Conservation (phyloP, 768 basidiomycete species). For the Russula vinacea region DNA sequence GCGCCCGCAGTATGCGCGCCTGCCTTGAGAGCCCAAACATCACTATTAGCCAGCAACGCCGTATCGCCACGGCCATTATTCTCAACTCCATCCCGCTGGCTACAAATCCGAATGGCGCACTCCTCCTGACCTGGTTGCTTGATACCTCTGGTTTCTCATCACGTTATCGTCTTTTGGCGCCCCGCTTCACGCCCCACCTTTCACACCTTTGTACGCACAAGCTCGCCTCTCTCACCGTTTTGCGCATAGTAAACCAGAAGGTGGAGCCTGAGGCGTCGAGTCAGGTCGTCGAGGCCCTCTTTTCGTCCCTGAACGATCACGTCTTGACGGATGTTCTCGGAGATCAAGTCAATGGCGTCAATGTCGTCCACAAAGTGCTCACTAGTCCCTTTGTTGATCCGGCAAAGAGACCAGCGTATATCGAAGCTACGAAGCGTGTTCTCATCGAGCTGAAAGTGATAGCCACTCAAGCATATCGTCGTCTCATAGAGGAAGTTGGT, state of each 20-base stretch:
- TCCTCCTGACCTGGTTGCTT: slow-evolving; percentile 93
- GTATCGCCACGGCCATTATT: slow-evolving; percentile 90
- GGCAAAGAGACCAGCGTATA: slow-evolving; percentile 59
- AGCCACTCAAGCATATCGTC: slow-evolving; percentile 90
- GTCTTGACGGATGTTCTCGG: slow-evolving; percentile 90
- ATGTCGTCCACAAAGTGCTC: slow-evolving; percentile 89
- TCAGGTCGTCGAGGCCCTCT: slow-evolving; percentile 85
- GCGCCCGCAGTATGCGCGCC: slow-evolving; percentile 95
- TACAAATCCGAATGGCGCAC: slow-evolving; percentile 95
- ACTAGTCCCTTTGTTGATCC: slow-evolving; percentile 82
- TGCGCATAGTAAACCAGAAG: slow-evolving; percentile 96
- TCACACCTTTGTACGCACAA: slow-evolving; percentile 98
- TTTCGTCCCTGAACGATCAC: slow-evolving; percentile 85
- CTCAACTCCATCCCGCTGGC: slow-evolving; percentile 97
- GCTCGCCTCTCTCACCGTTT: slow-evolving; percentile 88
- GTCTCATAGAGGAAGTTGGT: slow-evolving; percentile 92
- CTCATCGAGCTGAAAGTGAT: slow-evolving; percentile 89
- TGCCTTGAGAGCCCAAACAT: slow-evolving; percentile 91
- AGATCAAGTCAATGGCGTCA: slow-evolving; percentile 95
- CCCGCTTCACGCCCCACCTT: slow-evolving; percentile 93
- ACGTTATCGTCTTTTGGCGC: slow-evolving; percentile 91
- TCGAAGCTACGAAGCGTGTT: slow-evolving; percentile 87
- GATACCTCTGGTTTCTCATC: slow-evolving; percentile 94
- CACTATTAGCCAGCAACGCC: slow-evolving; percentile 86
- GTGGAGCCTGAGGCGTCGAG: slow-evolving; percentile 84